phyloP scores from a whole-genome alignment of 805 yeast species.

The Teunomyces stri region DNA sequence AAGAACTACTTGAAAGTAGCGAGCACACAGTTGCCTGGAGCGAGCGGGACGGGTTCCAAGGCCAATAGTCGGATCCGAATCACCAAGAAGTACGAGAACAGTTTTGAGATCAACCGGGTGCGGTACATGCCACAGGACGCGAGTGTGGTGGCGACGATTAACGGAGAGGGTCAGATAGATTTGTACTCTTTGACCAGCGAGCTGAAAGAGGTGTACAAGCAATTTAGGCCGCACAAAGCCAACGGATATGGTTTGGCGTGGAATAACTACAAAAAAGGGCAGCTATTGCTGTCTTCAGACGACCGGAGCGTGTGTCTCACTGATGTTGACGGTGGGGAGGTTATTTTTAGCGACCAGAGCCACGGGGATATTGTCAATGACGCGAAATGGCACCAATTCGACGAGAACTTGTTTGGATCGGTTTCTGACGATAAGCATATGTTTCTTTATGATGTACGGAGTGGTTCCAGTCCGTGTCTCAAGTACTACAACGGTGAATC shows the following conservation, averaged over 20 bases:
- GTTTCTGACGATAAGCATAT: slow-evolving; percentile 70
- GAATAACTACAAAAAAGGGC: slow-evolving; percentile 49
- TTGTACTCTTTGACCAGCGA: slow-evolving; percentile 44
- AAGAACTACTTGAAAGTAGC: slow-evolving; percentile 66
- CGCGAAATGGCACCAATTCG: slow-evolving; percentile 64
- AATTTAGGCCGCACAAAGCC: slow-evolving; percentile 52
- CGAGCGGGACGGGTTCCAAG: slow-evolving; percentile 20
- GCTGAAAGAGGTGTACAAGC: slow-evolving; percentile 22
- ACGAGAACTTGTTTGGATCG: slow-evolving; percentile 56
- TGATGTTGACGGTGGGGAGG: slow-evolving; percentile 37
- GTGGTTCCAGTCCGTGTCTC: slow-evolving; percentile 20
- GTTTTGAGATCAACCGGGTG: slow-evolving; percentile 70
- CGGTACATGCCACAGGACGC: slow-evolving; percentile 65
- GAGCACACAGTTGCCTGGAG: slow-evolving; percentile 55
- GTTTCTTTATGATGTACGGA: slow-evolving; percentile 54
- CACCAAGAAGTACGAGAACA: slow-evolving; percentile 57
- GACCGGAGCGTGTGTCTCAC: slow-evolving; percentile 63
- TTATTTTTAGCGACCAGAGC: slow-evolving; percentile 14
- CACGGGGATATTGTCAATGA: slow-evolving; percentile 71
- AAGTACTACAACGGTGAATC: slow-evolving; percentile 25
- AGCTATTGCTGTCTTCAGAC: slow-evolving; percentile 61
- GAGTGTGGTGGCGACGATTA: slow-evolving; percentile 58
- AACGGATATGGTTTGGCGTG: slow-evolving; percentile 79
- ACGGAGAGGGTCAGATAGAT: slow-evolving; percentile 61
- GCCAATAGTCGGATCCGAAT: slow-evolving; percentile 58